Evolutionary conservation across 148 eudicot species (phyloP).

Genomic region (Vaccinium vitisidaea): DNA sequence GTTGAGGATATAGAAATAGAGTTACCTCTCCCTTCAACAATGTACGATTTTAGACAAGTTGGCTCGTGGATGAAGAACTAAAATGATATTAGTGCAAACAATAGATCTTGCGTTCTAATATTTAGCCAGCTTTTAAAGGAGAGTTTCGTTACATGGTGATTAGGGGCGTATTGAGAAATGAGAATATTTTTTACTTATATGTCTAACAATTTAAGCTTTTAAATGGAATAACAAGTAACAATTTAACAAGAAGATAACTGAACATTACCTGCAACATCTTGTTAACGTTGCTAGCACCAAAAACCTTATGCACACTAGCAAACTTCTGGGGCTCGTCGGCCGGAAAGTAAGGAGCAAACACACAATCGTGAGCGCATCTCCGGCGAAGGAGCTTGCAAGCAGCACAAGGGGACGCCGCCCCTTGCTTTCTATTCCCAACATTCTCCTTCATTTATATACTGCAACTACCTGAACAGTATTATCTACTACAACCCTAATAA

Average conservation of each 20-base stretch:
- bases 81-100: neutral
- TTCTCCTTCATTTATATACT: slow-evolving; percentile 52
- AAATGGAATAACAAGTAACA: neutral
- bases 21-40: neutral
- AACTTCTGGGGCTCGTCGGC: slow-evolving; percentile 90
- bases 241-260: neutral
- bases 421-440: slow-evolving; percentile 52
- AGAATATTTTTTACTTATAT: too few species aligned
- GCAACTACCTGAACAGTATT: neutral
- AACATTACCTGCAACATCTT: slow-evolving; percentile 70
- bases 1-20: neutral
- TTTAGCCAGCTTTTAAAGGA: neutral
- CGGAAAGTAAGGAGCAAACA: slow-evolving; percentile 81
- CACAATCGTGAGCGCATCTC: slow-evolving; percentile 74
- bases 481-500: neutral
- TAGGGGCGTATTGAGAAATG: neutral
- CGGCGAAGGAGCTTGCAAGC: slow-evolving; percentile 78
- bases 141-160: neutral
- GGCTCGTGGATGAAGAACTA: neutral
- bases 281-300: slow-evolving; percentile 96
- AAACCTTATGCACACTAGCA: slow-evolving; percentile 81
- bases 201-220: neutral
- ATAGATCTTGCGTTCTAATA: neutral
- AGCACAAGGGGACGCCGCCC: slow-evolving; percentile 76
- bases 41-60: neutral